Evolutionary conservation across 495 filamentous ascomycete genomes (phyloP).

Genomic region (Penicillium odoratum): DNA sequence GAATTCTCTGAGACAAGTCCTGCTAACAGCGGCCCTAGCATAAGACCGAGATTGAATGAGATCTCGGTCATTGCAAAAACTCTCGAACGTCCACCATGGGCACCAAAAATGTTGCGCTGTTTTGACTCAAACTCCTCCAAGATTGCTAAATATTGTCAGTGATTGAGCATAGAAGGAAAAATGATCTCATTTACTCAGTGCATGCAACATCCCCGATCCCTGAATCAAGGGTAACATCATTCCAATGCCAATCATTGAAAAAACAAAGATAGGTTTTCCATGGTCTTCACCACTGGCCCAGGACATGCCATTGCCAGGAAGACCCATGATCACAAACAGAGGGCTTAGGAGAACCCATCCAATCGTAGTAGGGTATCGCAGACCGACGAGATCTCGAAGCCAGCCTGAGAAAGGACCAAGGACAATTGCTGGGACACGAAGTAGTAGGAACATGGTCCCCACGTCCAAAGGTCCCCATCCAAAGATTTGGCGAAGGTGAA

Average conservation of each 20-base stretch:
- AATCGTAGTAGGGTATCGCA: constrained; percentile 2
- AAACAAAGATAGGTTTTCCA: neutral
- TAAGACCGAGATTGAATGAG: constrained; percentile 1
- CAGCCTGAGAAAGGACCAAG: constrained; percentile 17
- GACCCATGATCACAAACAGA: neutral
- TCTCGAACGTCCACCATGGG: constrained; percentile 1
- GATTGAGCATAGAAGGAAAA: neutral
- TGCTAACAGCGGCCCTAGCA: neutral
- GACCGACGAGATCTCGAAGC: constrained; percentile 14
- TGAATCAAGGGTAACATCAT: constrained; percentile 12
- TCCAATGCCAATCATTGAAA: constrained; percentile 6
- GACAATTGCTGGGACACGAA: constrained; percentile 10
- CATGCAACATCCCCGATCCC: constrained; percentile 3
- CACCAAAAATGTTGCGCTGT: neutral
- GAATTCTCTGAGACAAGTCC: neutral
- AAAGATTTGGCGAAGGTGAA: constrained; percentile 10
- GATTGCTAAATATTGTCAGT: neutral
- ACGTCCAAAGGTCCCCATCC: constrained; percentile 11
- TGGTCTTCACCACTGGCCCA: neutral
- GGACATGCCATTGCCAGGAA: constrained; percentile 1
- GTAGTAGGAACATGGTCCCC: constrained; percentile 11
- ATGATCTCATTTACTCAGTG: neutral
- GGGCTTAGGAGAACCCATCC: neutral
- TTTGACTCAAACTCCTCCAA: constrained; percentile 1
- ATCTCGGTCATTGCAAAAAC: neutral